Percentiles rank a stretch among this genome's conserved stretches.
Evolutionary conservation across 257 asterid species (phyloP).

Genomic region (Nicotiana benthamiana): DNA sequence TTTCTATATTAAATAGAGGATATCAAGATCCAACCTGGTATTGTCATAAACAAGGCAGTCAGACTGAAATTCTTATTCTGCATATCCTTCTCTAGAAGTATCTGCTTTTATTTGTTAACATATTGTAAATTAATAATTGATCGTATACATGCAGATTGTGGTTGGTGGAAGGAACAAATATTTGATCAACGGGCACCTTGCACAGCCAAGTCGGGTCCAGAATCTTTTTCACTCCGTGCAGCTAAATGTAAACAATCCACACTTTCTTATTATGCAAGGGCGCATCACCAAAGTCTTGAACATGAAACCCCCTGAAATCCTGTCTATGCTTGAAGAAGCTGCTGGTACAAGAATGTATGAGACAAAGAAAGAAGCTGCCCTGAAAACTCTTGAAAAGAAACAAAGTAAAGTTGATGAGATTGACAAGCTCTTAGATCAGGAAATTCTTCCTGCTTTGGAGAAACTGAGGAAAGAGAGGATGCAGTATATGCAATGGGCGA

Average conservation of each 20-base stretch:
- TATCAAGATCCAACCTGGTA: neutral
- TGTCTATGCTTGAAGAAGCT: conserved; percentile 99
- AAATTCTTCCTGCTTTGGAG: conserved; percentile 91
- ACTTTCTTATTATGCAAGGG: conserved; percentile 99
- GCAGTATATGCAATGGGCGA: conserved; percentile 99
- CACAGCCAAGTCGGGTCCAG: conserved; percentile 97
- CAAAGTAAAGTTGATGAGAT: conserved; percentile 95
- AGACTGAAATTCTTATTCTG: neutral
- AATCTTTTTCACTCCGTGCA: conserved; percentile 99
- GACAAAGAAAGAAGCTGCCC: conserved; percentile 94
- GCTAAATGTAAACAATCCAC: conserved; percentile 95
- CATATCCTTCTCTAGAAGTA: neutral
- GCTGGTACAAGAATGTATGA: conserved; percentile 99
- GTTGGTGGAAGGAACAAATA: conserved; percentile 99
- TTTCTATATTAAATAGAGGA: neutral
- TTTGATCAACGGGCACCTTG: conserved; percentile 91
- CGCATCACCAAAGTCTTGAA: conserved; percentile 94
- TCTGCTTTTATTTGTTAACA: neutral
- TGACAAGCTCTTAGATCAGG: conserved; percentile 94
- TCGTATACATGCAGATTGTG: conserved; percentile 62
- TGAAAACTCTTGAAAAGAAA: conserved; percentile 96
- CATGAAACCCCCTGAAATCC: conserved; percentile 96
- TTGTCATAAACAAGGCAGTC: neutral
- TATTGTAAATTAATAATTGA: neutral
- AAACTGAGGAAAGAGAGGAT: conserved; percentile 86